These are phyloP conservation scores for Penicillium steckii DNA, from an alignment of 495 filamentous ascomycete genomes.

Conservation along the genomic window DNA sequence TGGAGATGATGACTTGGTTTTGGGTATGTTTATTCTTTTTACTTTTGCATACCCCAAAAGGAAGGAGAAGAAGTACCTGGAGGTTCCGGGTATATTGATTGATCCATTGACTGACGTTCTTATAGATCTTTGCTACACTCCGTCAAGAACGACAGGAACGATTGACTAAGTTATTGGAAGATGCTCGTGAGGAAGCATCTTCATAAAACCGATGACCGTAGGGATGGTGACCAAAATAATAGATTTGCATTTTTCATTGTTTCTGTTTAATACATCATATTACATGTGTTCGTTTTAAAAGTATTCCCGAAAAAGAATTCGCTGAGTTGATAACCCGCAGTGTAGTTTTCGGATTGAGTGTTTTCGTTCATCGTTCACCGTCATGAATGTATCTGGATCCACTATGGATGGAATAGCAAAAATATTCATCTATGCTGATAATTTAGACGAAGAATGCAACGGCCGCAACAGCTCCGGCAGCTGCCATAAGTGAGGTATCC, in stretches of 20 bases:
- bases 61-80: no score
- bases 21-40: conserved; percentile 57
- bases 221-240: not conserved
- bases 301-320: no score
- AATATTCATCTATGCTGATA: not conserved
- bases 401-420: no score
- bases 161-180: conserved; percentile 35
- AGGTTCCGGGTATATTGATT: no score
- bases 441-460: conserved; percentile 34
- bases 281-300: not conserved
- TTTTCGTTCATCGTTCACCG: not conserved
- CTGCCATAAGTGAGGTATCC: conserved; percentile 32
- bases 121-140: conserved; percentile 44
- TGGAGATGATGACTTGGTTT: conserved; percentile 86
- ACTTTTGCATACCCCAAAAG: not conserved
- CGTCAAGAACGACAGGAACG: conserved; percentile 46
- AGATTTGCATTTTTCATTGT: not conserved
- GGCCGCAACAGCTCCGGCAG: conserved; percentile 32
- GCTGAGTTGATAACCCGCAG: no score
- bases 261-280: not conserved
- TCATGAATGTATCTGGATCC: no score
- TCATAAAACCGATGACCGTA: no score
- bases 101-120: conserved; percentile 50
- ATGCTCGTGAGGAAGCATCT: conserved; percentile 20
- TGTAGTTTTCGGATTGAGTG: not conserved